phyloP scores from a whole-genome alignment of 176 grass and related monocot genomes.

The Zoysia pacifica region DNA sequence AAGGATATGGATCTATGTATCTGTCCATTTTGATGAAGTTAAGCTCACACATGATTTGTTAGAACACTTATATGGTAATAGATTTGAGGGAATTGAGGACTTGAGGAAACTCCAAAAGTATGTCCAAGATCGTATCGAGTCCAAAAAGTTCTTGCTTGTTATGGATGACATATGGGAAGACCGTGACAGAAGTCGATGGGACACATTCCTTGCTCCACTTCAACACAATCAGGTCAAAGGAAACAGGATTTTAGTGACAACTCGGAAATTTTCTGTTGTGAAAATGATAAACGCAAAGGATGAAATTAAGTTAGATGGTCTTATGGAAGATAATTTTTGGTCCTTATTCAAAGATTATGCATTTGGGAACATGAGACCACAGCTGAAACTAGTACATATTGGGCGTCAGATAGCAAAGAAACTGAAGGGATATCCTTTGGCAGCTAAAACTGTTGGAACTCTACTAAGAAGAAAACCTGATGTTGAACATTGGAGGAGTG shows the following conservation, averaged over 20 bases:
- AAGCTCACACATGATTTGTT: constrained; percentile 17
- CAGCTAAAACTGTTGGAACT: constrained; percentile 39
- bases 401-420: constrained; percentile 26
- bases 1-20: neutral
- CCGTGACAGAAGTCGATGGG: neutral
- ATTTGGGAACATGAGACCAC: constrained; percentile 10
- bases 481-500: constrained; percentile 20
- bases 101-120: neutral
- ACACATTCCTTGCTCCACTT: constrained; percentile 4
- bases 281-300: neutral
- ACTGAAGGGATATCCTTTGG: constrained; percentile 37
- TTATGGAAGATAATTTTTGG: constrained; percentile 24
- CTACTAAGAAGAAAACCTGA: constrained; percentile 31
- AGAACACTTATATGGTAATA: neutral
- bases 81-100: neutral
- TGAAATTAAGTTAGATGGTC: constrained; percentile 23
- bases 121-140: neutral
- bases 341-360: constrained; percentile 37
- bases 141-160: neutral
- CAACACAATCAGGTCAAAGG: neutral
- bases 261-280: constrained; percentile 20
- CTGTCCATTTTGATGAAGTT: constrained; percentile 8
- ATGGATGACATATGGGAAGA: constrained; percentile 18
- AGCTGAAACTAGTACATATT: neutral
- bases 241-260: constrained; percentile 26